Base-by-base conservation (phyloP, 2,329 filamentous ascomycete genomes). In the Penicillium freii region DNA sequence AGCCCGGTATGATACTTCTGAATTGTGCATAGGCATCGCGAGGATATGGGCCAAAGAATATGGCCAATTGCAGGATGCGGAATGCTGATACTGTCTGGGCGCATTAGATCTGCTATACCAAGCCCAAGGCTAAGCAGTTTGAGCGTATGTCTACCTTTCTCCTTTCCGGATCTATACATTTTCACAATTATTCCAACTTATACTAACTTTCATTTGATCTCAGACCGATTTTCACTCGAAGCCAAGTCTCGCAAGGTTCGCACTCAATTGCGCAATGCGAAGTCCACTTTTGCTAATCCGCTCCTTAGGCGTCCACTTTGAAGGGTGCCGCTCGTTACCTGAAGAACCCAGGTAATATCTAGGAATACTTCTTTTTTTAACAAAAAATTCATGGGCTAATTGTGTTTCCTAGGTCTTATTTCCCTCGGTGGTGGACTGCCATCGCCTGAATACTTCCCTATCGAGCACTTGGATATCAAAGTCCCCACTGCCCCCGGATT, bases 361-460 rank as follows among this genome's bases (percentile, higher is more conserved):
- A n/a, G n/a, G n/a, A n/a, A n/a, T n/a, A n/a, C n/a, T n/a, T n/a
- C n/a, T n/a, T n/a, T n/a, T n/a, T n/a, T n/a, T n/a, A n/a, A n/a
- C n/a, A n/a, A n/a, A n/a, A n/a, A n/a, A n/a, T n/a, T n/a, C 33
- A 33, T 51, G 39, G 17, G 19, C 48, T 47, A 21, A 40, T n/a
- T 48, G 0, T 19, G 17, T 17, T n/a, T 13, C 4, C 31, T 75
- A 56, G 77, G 89, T 17, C 77, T 97, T 58, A 94, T 99, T 70
- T 96, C 92, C 1, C 86, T 99, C 1, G 94, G 94, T 54, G 94
- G 94, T 51, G 94, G 94, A 4, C 80, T 99, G 21, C 94, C 94
- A 4, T 92, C 91, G 15, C 85, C 90, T 59, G 87, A 93, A 72
- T 91, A 95, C 76, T 99, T 99, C 70, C 94, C 94, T n/a, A 87